A percentile compares a stretch with the other conserved stretches of the same genome.
These are phyloP conservation scores for Penicillium bovifimosum DNA, from an alignment of 495 filamentous ascomycete species.

Conservation along the genomic window DNA sequence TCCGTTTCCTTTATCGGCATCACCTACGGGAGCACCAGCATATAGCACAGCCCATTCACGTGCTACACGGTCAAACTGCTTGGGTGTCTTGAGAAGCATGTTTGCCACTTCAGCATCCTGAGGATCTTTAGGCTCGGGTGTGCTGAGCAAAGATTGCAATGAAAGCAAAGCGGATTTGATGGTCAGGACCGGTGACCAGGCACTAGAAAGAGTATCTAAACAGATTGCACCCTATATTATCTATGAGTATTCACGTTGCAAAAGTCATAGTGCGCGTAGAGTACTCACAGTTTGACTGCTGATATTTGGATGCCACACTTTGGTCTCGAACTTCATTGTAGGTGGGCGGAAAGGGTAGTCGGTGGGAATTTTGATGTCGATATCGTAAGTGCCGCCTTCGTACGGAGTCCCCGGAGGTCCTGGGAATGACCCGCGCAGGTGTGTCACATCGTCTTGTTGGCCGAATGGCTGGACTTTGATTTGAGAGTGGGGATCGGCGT, in stretches of 20 bases:
- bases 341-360: conserved; percentile 95
- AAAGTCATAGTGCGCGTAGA: neutral
- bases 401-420: conserved; percentile 94
- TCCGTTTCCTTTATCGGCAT: conserved; percentile 44
- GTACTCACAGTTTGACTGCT: conserved; percentile 82
- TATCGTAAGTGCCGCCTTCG: conserved; percentile 74
- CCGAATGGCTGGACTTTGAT: conserved; percentile 64
- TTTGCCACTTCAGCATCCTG: conserved; percentile 94
- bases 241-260: neutral
- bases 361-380: conserved; percentile 81
- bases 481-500: conserved; percentile 66
- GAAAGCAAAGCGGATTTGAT: conserved; percentile 94
- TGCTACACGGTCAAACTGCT: conserved; percentile 75
- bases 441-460: conserved; percentile 66
- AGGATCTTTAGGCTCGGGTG: conserved; percentile 92
- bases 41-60: conserved; percentile 85
- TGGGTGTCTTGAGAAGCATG: conserved; percentile 76
- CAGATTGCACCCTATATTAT: conserved; percentile 81
- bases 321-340: conserved; percentile 88
- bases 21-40: conserved; percentile 67
- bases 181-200: conserved; percentile 92
- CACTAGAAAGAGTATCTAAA: conserved; percentile 82
- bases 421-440: conserved; percentile 75
- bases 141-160: conserved; percentile 85
- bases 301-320: conserved; percentile 97